Conservation (phyloP, 2,329 filamentous ascomycete genomes). For the Cladosporium cucumerinum region DNA sequence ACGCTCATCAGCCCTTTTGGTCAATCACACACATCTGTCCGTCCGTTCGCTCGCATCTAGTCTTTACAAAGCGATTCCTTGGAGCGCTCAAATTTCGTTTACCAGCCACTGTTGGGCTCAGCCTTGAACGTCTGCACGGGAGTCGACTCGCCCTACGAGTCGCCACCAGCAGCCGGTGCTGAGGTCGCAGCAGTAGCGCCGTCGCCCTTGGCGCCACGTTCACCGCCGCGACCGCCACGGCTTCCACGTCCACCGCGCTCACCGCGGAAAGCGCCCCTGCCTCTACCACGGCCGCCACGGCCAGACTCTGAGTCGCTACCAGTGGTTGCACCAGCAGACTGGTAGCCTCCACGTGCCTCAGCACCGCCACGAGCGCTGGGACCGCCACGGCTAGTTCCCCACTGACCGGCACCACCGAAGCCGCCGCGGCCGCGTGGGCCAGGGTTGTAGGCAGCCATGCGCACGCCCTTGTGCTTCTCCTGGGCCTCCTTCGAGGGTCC, state of each 20-base stretch:
- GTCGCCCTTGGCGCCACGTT: conserved; percentile 23
- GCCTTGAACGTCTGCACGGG: background rate
- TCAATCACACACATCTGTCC: background rate
- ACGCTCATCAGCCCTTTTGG: conserved; percentile 15
- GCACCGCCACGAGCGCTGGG: conserved; percentile 58
- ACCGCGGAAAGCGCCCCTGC: conserved; percentile 48
- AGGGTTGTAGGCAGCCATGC: conserved; percentile 60
- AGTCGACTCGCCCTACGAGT: conserved; percentile 5
- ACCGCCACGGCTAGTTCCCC: conserved; percentile 64
- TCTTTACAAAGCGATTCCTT: conserved; percentile 11
- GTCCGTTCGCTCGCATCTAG: background rate
- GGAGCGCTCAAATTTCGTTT: background rate
- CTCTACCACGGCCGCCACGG: conserved; percentile 52
- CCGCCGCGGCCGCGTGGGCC: conserved; percentile 37
- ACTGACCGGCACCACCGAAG: conserved; percentile 52
- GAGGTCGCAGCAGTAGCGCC: conserved; percentile 18
- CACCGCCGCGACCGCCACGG: conserved; percentile 35
- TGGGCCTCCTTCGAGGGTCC: conserved; percentile 62
- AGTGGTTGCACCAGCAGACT: conserved; percentile 33
- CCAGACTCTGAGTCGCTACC: conserved; percentile 69
- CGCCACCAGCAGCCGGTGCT: conserved; percentile 20
- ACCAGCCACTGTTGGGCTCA: conserved; percentile 1
- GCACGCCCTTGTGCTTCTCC: conserved; percentile 61
- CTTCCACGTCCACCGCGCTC: conserved; percentile 55
- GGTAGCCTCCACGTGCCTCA: conserved; percentile 32